Percentiles rank a stretch among this genome's conserved stretches.
These are phyloP conservation scores for Pythium angustatum DNA, from an alignment of 352 stramenopile species.

Conservation along the genomic window DNA sequence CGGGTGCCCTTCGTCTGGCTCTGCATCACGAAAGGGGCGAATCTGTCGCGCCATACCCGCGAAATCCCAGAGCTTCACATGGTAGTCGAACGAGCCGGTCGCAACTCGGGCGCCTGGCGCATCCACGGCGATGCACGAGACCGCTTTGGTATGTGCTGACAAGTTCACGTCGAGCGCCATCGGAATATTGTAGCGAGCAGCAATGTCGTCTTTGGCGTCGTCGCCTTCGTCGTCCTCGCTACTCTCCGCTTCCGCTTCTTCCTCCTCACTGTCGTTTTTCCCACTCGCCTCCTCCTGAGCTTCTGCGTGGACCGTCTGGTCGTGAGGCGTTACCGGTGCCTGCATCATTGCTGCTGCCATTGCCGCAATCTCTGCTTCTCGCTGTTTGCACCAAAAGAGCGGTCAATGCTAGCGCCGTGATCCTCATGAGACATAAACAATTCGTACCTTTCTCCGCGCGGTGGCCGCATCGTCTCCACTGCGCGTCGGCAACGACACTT, in stretches of 20 bases:
- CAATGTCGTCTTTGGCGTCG: constrained; percentile 52
- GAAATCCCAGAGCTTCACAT: constrained; percentile 88
- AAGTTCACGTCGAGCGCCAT: constrained; percentile 73
- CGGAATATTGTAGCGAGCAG: constrained; percentile 63
- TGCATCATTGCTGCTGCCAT: constrained; percentile 81
- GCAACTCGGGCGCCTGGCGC: constrained; percentile 63
- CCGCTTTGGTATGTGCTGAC: constrained; percentile 51
- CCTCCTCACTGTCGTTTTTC: not conserved
- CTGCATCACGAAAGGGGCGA: constrained; percentile 74
- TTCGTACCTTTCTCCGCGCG: constrained; percentile 43
- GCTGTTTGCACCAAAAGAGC: constrained; percentile 24
- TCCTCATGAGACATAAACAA: not conserved
- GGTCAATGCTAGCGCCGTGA: not conserved
- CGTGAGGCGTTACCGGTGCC: constrained; percentile 18
- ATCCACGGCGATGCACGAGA: constrained; percentile 77
- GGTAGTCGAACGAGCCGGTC: constrained; percentile 83
- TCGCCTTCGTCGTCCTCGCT: constrained; percentile 33
- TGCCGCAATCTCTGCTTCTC: constrained; percentile 64
- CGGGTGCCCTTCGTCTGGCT: constrained; percentile 80
- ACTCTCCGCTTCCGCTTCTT: constrained; percentile 9
- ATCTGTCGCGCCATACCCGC: constrained; percentile 83
- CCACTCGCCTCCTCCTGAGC: not conserved
- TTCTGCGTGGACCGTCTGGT: not conserved
- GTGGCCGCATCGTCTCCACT: constrained; percentile 13
- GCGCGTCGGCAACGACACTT: not conserved